These are phyloP conservation scores for Grigorovia transvaalensis DNA, from an alignment of 805 yeast species.

Conservation along the genomic window DNA sequence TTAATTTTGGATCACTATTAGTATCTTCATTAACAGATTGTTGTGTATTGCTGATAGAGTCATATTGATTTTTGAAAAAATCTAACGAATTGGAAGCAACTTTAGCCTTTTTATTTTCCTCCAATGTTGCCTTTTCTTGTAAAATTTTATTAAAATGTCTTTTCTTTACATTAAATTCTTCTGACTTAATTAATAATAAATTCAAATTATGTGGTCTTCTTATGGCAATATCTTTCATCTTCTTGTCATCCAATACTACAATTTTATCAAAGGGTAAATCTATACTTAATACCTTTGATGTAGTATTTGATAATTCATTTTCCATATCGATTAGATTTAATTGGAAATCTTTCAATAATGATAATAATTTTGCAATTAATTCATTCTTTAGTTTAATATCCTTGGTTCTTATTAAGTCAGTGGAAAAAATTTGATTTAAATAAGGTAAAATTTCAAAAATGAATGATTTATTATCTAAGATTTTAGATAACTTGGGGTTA, in stretches of 20 bases:
- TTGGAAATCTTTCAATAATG: constrained; percentile 31
- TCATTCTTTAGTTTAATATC: constrained; percentile 17
- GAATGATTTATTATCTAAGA: constrained; percentile 13
- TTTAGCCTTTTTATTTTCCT: constrained; percentile 14
- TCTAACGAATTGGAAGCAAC: constrained; percentile 16
- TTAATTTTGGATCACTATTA: neutral
- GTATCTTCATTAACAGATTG: neutral
- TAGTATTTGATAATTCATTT: constrained; percentile 19
- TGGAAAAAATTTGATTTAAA: constrained; percentile 23
- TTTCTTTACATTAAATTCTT: constrained; percentile 25
- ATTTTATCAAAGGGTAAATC: constrained; percentile 24
- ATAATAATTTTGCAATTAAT: constrained; percentile 31
- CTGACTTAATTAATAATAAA: constrained; percentile 22
- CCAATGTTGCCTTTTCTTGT: constrained; percentile 10
- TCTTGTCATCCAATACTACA: constrained; percentile 17
- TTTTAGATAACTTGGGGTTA: constrained; percentile 10
- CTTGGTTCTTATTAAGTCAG: constrained; percentile 17
- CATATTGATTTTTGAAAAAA: constrained; percentile 38
- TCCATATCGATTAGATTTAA: constrained; percentile 30
- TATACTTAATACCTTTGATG: constrained; percentile 8
- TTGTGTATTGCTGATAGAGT: constrained; percentile 6
- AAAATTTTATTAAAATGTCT: constrained; percentile 21
- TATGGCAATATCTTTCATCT: constrained; percentile 14
- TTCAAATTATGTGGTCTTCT: constrained; percentile 19
- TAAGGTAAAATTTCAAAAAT: constrained; percentile 29